A percentile compares a stretch with the other conserved stretches of the same genome.
These are phyloP conservation scores for Achaetomium macrosporum DNA, from an alignment of 2,329 filamentous ascomycete genomes.

Conservation along the genomic window DNA sequence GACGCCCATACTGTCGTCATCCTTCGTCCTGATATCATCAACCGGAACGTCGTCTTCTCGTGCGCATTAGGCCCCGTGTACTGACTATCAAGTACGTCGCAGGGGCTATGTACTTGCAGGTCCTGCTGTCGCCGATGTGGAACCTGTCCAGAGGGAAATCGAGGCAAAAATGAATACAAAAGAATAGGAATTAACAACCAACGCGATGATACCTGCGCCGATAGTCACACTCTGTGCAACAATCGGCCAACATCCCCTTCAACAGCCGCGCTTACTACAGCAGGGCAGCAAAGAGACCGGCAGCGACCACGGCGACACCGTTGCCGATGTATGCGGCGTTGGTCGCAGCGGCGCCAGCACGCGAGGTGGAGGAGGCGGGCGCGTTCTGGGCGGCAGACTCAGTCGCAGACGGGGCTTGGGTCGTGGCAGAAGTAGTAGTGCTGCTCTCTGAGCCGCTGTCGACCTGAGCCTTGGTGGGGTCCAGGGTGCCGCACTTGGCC, in stretches of 20 bases:
- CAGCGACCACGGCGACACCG: conserved; percentile 43
- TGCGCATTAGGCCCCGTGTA: conserved; percentile 14
- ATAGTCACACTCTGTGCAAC: conserved; percentile 2
- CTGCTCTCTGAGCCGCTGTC: conserved; percentile 18
- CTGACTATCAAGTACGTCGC: conserved; percentile 12
- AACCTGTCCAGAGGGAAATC: conserved; percentile 21
- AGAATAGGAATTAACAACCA: conserved; percentile 17
- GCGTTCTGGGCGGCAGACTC: conserved; percentile 15
- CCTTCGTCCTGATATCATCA: conserved; percentile 19
- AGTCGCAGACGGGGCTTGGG: conserved; percentile 15
- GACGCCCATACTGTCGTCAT: conserved; percentile 4
- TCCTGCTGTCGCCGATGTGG: conserved; percentile 18
- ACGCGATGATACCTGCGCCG: conserved; percentile 1
- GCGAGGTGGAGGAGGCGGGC: conserved; percentile 20
- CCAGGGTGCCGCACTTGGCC: conserved; percentile 42
- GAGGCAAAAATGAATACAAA: conserved; percentile 23
- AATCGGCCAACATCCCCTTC: background rate
- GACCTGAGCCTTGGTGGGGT: conserved; percentile 33
- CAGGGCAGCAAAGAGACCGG: conserved; percentile 47
- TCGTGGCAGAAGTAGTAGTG: conserved; percentile 28
- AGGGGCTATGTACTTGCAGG: conserved; percentile 19
- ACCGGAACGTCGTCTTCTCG: conserved; percentile 19
- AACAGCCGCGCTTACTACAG: conserved; percentile 32
- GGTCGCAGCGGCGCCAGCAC: conserved; percentile 25
- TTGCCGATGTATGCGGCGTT: conserved; percentile 35